Evolutionary conservation across 1,284 basidiomycete genomes (phyloP), one percentile per base, ranked within the genome.

Genomic region (Ustilago cynodontis): DNA sequence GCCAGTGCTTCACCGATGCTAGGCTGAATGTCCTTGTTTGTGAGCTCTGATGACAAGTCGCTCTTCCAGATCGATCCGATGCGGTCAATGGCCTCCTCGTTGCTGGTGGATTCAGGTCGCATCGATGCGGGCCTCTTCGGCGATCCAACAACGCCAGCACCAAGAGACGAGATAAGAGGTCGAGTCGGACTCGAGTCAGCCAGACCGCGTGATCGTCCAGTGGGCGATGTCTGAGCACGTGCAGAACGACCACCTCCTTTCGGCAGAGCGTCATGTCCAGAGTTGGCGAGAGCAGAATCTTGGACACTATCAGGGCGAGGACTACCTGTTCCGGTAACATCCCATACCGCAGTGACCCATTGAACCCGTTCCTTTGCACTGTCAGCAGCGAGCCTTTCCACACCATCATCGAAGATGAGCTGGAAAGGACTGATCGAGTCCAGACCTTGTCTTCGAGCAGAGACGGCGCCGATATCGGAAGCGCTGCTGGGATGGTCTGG

Each of bases 331-430:
- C 70, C 60, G 2, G 59, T 53, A 10, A 67, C 64, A n/a, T 76
- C 64, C 68, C 72, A 71, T 2, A 80, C 63, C 18, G 73, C 55
- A 3, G 65, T 55, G 37, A 83, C 77, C 82, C 82, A 83, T 47
- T 78, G 71, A 14, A 81, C 77, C 8, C 82, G 55, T 29, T 82
- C 81, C 51, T 56, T 74, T 43, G 79, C 77, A 7, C 70, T 71
- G 14, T 78, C 75, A 22, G 79, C 77, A 22, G 80, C 82, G 3
- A 83, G 55, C 2, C 82, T 50, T 70, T 83, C 82, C 0, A 83
- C 75, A n/a, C 82, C 82, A 47, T 83, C 82, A 31, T 82, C 79
- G 60, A 83, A 83, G 47, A 82, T 76, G n/a, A 83, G 64, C 65
- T 83, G 81, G 59, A 80, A 83, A 10, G 82, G 77, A 51, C 37